Base-by-base conservation (phyloP, 768 basidiomycete genomes). In the Lanmaoa rubissima region DNA sequence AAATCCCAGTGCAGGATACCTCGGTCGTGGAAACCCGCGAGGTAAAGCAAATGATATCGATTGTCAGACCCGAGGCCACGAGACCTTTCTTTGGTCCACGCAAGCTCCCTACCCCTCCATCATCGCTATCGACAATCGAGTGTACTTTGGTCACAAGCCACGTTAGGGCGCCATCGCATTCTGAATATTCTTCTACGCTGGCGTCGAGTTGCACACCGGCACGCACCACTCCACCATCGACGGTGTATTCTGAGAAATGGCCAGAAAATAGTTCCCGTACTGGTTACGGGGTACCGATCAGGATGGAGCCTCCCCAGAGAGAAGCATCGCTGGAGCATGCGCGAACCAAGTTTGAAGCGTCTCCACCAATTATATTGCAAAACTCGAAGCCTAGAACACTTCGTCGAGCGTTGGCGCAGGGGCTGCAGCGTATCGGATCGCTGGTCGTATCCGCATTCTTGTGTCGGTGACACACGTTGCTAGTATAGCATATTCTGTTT, bases 51-150 rank as follows among this genome's bases (percentile, higher is more conserved):
- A 44, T 16, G 12, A 43, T 43, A 26, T 41, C 51, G 13, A 39
- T 61, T 41, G 34, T 60, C 31, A 66, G 47, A 57, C 65, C 63
- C 3, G 68, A 70, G 51, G 56, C 45, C 19, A 50, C 53, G 13
- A 61, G 62, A 53, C 56, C 62, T 16, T 61, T 63, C 16, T 60
- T 57, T 60, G 53, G 61, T 42, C 64, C 66, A 17, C 70, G 71
- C 55, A 71, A 67, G 56, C 66, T 74, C 17, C 69, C 72, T 48
- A 72, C 69, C 4, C 71, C 72, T 6, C 71, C 71, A 21, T 47
- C 68, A 32, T 66, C 63, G 14, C 50, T 61, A 46, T 62, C 54
- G 47, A 71, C 63, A 7, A 60, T 71, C 49, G 71, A 73, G n/a
- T 51, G 41, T 44, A 51, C 62, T 32, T 42, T 39, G 26, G 34